A percentile compares a stretch with the other conserved stretches of the same genome.
phyloP scores from a whole-genome alignment of 192 early-diverging fungal genomes.

The Backusella circina region DNA sequence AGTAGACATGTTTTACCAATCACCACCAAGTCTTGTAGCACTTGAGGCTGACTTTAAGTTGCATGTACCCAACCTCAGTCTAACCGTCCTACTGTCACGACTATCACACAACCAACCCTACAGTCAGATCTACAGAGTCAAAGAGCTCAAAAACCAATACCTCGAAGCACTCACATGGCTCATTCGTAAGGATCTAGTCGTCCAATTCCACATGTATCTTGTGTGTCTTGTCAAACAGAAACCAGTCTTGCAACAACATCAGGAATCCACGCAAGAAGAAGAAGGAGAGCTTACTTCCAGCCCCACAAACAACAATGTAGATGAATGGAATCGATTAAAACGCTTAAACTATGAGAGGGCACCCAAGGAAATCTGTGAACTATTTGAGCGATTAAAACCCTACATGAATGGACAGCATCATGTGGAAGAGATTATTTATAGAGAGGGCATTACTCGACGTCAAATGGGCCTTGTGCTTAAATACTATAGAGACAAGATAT shows the following conservation, averaged over 20 bases:
- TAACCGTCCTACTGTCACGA: slow-evolving; percentile 53
- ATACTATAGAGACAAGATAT: slow-evolving; percentile 31
- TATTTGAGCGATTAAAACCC: slow-evolving; percentile 63
- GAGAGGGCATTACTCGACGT: slow-evolving; percentile 47
- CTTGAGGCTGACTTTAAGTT: slow-evolving; percentile 54
- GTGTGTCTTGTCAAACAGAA: slow-evolving; percentile 50
- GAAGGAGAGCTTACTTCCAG: slow-evolving; percentile 19
- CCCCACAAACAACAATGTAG: slow-evolving; percentile 15
- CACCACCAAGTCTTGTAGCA: slow-evolving; percentile 4
- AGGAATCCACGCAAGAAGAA: neutral
- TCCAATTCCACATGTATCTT: slow-evolving; percentile 82
- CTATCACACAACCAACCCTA: slow-evolving; percentile 55
- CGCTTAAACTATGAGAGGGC: slow-evolving; percentile 50
- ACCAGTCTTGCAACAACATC: neutral
- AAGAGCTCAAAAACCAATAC: slow-evolving; percentile 63
- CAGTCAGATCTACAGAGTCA: slow-evolving; percentile 51
- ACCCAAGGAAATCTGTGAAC: slow-evolving; percentile 44
- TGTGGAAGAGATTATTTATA: slow-evolving; percentile 76
- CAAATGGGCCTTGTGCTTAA: slow-evolving; percentile 29
- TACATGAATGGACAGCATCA: slow-evolving; percentile 78
- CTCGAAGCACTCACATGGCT: slow-evolving; percentile 82
- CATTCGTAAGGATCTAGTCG: slow-evolving; percentile 69
- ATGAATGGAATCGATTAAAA: slow-evolving; percentile 34
- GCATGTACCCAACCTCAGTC: slow-evolving; percentile 53
- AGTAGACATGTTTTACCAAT: neutral